phyloP scores from a whole-genome alignment of 1,139 yeast genomes.

The Suhomyces bokatorum region DNA sequence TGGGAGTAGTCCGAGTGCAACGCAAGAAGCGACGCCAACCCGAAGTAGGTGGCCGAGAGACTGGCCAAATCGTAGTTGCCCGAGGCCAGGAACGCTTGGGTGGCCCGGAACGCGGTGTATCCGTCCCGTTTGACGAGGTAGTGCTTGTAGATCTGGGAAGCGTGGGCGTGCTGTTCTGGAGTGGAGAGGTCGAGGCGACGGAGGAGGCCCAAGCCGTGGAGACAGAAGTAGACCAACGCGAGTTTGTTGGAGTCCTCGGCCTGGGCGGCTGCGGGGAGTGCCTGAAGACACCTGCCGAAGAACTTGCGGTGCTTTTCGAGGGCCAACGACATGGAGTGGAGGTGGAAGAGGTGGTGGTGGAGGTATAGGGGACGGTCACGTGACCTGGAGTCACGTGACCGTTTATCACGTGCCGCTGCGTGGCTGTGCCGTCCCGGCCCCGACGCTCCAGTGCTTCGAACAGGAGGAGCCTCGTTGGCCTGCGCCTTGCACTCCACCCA shows the following conservation, averaged over 20 bases:
- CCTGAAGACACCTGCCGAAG: constrained; percentile 50
- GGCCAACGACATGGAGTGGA: constrained; percentile 2
- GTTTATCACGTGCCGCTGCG: too few relatives aligned
- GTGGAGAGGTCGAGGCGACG: constrained; percentile 34
- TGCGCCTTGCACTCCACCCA: neutral
- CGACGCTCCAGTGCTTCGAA: neutral
- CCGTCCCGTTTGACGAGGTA: constrained; percentile 44
- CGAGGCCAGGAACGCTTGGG: constrained; percentile 35
- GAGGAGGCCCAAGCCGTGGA: constrained; percentile 61
- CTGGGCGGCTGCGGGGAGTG: constrained; percentile 53
- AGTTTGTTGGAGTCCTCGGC: constrained; percentile 66
- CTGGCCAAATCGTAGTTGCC: constrained; percentile 65
- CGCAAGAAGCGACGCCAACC: constrained; percentile 50
- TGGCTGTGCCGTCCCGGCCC: too few relatives aligned
- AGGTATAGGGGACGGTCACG: neutral
- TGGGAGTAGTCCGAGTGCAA: constrained; percentile 42
- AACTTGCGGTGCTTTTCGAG: constrained; percentile 46
- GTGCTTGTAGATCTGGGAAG: constrained; percentile 50
- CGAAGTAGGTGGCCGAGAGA: constrained; percentile 70
- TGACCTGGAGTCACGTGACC: neutral
- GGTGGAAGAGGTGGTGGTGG: neutral
- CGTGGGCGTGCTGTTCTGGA: constrained; percentile 31
- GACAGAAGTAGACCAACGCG: constrained; percentile 64
- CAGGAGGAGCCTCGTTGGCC: neutral
- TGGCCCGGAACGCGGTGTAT: constrained; percentile 19